Conservation (phyloP, 331 rosid genomes). For the Spiraea crenata region DNA sequence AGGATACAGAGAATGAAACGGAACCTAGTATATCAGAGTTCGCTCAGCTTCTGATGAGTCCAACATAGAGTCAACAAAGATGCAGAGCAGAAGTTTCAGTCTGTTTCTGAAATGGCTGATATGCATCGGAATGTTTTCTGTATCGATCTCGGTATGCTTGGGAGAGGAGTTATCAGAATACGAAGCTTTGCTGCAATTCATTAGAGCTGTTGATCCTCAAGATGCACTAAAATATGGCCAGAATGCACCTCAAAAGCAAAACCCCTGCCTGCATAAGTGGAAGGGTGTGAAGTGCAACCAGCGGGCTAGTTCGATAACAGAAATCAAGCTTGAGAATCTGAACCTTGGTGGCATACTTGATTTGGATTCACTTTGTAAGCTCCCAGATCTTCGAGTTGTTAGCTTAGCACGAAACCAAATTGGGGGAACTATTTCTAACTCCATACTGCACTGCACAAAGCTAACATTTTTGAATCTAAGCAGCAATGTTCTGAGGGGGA, state of each 20-base stretch:
- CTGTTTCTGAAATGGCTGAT: conserved; percentile 26
- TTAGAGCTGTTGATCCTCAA: conserved; percentile 38
- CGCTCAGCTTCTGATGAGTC: conserved; percentile 14
- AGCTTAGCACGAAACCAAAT: conserved; percentile 56
- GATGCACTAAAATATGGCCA: conserved; percentile 17
- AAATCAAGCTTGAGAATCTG: conserved; percentile 49
- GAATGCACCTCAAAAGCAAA: neutral
- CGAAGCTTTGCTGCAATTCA: conserved; percentile 24
- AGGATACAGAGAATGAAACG: neutral
- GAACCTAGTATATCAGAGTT: neutral
- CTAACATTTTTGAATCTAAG: conserved; percentile 49
- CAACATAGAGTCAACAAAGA: conserved; percentile 20
- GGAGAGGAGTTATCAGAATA: conserved; percentile 29
- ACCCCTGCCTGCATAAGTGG: conserved; percentile 27
- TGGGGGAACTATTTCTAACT: conserved; percentile 52
- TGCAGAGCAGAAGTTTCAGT: conserved; percentile 22
- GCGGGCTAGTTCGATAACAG: conserved; percentile 35
- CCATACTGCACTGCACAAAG: conserved; percentile 50
- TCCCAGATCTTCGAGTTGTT: conserved; percentile 41
- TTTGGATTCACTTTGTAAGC: conserved; percentile 58
- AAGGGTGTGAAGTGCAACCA: conserved; percentile 43
- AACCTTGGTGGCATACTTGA: conserved; percentile 57
- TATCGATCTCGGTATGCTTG: neutral
- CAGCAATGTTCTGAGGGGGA: conserved; percentile 55
- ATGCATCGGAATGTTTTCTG: conserved; percentile 14